Percentiles rank a stretch among this genome's conserved stretches.
Conservation (phyloP, 331 rosid genomes). For the Pyrus hybrid region DNA sequence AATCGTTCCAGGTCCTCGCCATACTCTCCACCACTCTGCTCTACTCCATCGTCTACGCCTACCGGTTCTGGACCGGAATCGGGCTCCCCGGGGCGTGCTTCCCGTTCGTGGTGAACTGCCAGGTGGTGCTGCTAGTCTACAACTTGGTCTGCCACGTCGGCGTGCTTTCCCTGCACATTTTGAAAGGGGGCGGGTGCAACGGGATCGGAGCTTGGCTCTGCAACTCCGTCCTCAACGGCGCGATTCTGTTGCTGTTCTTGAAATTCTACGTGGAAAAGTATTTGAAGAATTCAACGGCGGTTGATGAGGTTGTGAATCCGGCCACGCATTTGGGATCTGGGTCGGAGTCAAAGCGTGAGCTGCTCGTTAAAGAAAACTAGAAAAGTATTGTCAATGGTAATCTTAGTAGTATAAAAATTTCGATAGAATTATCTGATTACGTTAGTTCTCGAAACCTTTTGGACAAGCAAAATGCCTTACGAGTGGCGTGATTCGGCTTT, state of each 20-base stretch:
- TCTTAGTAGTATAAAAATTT: no score
- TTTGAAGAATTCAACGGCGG: conserved; percentile 6
- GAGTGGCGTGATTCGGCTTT: not conserved
- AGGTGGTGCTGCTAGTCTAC: conserved; percentile 39
- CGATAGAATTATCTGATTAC: no score
- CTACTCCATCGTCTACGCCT: conserved; percentile 52
- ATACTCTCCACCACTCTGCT: conserved; percentile 50
- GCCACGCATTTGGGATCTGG: not conserved
- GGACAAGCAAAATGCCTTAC: accelerated
- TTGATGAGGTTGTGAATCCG: not conserved
- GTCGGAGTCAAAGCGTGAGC: not conserved
- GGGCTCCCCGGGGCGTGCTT: conserved; percentile 51
- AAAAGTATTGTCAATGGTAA: not conserved
- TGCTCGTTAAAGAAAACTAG: not conserved
- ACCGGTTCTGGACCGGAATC: conserved; percentile 63
- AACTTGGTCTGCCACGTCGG: conserved; percentile 63
- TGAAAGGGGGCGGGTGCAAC: conserved; percentile 74
- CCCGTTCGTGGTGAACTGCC: conserved; percentile 52
- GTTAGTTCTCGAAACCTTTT: accelerated
- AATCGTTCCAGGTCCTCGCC: conserved; percentile 76
- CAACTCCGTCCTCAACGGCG: conserved; percentile 57
- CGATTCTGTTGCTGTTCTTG: conserved; percentile 44
- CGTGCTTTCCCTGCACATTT: conserved; percentile 55
- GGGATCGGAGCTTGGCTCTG: conserved; percentile 82
- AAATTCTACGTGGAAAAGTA: conserved; percentile 41